Base-by-base conservation (phyloP, 2,329 filamentous ascomycete genomes). In the Claviceps sp. region DNA sequence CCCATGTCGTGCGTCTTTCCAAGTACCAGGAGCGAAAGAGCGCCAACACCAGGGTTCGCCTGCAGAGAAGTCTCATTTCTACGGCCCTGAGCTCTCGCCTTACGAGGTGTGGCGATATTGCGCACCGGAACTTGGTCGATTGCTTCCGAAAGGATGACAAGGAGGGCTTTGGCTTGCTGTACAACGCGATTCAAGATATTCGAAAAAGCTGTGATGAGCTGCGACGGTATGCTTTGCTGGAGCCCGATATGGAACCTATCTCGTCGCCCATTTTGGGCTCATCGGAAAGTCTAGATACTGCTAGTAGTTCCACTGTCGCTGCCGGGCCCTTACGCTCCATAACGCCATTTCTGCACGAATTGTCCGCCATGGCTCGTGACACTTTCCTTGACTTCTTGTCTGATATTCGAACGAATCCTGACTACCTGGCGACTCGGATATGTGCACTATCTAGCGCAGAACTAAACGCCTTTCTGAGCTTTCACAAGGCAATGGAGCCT, bases 391-490 rank as follows among this genome's bases (percentile, higher is more conserved):
- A 82, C 56, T 91, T 97, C 62, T 71, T 97, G 60, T 84, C 81
- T 48, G 81, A 88, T 67, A 78, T 96, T 56, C 82, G 91, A 60
- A 89, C 85, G 56, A 90, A 95, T 65, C 84, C 89, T 40, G 83
- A 90, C 61, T 97, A 94, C 68, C 68, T 98, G 66, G 88, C 91
- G 61, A 82, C 86, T 57, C 81, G 90, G 57, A 77, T 98, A 57
- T 82, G 82, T 64, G 82, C 80, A 61, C 74, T 98, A 58, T 83
- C 82, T 52, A 80, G 83, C 54, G 71, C 81, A 56, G 90, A 97
- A 68, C 76, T 96, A 51, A 80, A 84, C 59, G 78, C 84, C 52
- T 76, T 98, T 57, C 83, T 88, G 46, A 82, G 82, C 50, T 88
- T 88, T 58, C 85, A 90, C 65, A 84, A 88, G 64, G 80, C 81